These are phyloP conservation scores for Talaromyces sp. DNA, from an alignment of 2,329 filamentous ascomycete genomes.

Conservation along the genomic window DNA sequence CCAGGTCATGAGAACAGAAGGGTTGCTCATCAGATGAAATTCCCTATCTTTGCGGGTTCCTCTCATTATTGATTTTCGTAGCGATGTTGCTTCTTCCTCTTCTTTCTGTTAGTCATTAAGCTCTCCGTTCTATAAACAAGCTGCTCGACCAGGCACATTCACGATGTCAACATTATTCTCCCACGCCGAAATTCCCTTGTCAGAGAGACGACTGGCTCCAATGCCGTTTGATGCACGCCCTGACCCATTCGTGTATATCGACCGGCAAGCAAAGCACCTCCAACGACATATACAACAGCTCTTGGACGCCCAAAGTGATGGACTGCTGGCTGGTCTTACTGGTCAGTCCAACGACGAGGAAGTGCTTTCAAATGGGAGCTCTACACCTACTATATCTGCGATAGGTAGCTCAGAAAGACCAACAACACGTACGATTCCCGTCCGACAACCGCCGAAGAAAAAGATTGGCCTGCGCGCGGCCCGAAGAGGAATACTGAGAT, in stretches of 20 bases:
- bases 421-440: conserved; percentile 30
- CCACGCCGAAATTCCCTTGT: conserved; percentile 10
- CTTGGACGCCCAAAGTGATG: conserved; percentile 58
- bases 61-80: not conserved
- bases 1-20: conserved; percentile 4
- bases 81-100: not conserved
- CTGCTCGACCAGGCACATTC: not conserved
- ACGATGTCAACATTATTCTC: conserved; percentile 29
- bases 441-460: conserved; percentile 35
- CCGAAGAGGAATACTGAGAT: conserved; percentile 51
- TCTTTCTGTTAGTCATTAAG: not conserved
- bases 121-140: conserved; percentile 3
- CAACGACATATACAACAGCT: conserved; percentile 55
- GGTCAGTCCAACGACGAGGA: conserved; percentile 35
- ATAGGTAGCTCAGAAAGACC: conserved; percentile 22
- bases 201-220: conserved; percentile 20
- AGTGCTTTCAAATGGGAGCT: conserved; percentile 41
- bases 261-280: conserved; percentile 50
- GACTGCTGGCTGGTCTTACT: conserved; percentile 46
- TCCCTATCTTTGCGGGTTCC: not conserved
- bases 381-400: conserved; percentile 25
- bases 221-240: conserved; percentile 28
- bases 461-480: conserved; percentile 51
- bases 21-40: not conserved
- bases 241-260: conserved; percentile 45